phyloP scores from a whole-genome alignment of 768 basidiomycete species.

The Floccularia luteovirens region DNA sequence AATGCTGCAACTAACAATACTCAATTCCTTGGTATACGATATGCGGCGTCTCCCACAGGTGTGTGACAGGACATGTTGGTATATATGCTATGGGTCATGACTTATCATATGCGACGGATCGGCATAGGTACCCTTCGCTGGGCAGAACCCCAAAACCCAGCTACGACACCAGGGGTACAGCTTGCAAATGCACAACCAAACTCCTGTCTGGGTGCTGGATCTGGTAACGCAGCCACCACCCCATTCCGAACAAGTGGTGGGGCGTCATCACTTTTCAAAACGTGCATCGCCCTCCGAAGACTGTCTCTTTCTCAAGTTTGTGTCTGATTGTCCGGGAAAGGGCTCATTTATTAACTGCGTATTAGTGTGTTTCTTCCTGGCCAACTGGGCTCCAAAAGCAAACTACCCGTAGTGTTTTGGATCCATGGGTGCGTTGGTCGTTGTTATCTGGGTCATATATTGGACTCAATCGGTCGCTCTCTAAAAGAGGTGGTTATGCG shows the following conservation, averaged over 20 bases:
- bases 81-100: background rate
- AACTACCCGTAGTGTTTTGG: constrained; percentile 33
- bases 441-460: no score
- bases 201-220: constrained; percentile 19
- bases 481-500: constrained; percentile 21
- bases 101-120: background rate
- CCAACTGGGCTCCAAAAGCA: constrained; percentile 11
- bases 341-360: background rate
- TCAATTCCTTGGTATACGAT: constrained; percentile 35
- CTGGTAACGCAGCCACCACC: constrained; percentile 20
- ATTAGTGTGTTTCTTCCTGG: constrained; percentile 28
- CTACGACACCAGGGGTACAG: constrained; percentile 17
- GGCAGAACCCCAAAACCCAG: constrained; percentile 21
- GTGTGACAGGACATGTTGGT: constrained; percentile 3
- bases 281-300: constrained; percentile 21
- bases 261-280: background rate
- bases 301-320: constrained; percentile 32
- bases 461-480: no score
- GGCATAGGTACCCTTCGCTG: constrained; percentile 24
- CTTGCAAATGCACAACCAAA: constrained; percentile 21
- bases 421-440: constrained; percentile 42
- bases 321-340: background rate
- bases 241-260: constrained; percentile 16
- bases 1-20: constrained; percentile 24
- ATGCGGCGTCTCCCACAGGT: constrained; percentile 43